Base-by-base conservation (phyloP, 192 early-diverging fungal species). In the Backusella mclennaniae region DNA sequence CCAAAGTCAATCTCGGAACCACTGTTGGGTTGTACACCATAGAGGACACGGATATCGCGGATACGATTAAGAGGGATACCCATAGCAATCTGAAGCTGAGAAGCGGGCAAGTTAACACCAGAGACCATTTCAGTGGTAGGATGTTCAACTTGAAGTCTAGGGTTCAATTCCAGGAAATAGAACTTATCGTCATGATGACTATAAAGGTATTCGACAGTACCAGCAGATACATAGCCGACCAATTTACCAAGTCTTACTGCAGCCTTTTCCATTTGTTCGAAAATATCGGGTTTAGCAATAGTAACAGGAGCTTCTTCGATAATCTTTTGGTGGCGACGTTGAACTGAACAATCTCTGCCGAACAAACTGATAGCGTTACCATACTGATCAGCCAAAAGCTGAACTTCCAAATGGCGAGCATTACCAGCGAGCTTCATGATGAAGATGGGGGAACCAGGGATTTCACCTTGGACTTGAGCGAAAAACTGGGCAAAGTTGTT, bases 61-160 rank as follows among this genome's bases (percentile, higher is more conserved):
- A 99, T 95, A 80, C 94, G 91, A 82, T 94, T 92, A 80, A 99
- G 87, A 35, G 98, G 98, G 68, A 99, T 95, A 81, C 98, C 98
- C 97, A 98, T 99, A n/a, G 98, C 95, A 56, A 99, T 93, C 81
- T 97, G 97, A 67, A 99, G 88, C 85, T 99, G 98, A 11, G 97
- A 96, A 66, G 98, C 98, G 29, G 98, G 98, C 73, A 99, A 87
- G 78, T 99, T 97, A 76, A 98, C 97, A 69, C 97, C 96, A 19
- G 96, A 96, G 36, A 98, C 97, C 92, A 99, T 99, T 82, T 99
- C 97, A 6, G 97, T 98, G 8, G 96, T 98, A 53, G 98, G 97
- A 85, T 99, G 98, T 86, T 99, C 98, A 26, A 99, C 98, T 87
- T 99, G 98, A 79, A 99, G 85, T 81, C 98, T 90, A 68, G 98